Evolutionary conservation across 164 flowering plant species (phyloP).

Genomic region (Sedum album): DNA sequence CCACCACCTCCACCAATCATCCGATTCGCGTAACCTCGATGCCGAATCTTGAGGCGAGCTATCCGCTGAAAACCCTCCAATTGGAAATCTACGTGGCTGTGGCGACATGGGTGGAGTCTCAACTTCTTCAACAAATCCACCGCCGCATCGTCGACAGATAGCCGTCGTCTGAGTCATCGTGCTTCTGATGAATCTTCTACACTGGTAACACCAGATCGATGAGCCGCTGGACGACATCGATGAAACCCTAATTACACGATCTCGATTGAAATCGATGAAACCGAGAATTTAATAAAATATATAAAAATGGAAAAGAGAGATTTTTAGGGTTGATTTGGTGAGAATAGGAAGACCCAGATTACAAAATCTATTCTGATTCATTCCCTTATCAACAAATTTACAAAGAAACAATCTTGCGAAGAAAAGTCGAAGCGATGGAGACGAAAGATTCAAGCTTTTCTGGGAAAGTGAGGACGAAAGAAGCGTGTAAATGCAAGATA

Average conservation of each 20-base stretch:
- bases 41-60: slow-evolving; percentile 12
- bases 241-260: neutral
- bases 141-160: slow-evolving; percentile 9
- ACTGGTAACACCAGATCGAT: slow-evolving; percentile 12
- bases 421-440: neutral
- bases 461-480: too few species aligned
- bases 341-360: too few species aligned
- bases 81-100: slow-evolving; percentile 18
- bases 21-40: too few species aligned
- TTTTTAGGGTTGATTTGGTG: neutral
- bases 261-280: neutral
- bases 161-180: too few species aligned
- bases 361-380: too few species aligned
- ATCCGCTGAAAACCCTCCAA: slow-evolving; percentile 20
- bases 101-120: too few species aligned
- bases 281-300: neutral
- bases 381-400: too few species aligned
- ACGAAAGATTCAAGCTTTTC: too few species aligned
- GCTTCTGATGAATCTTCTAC: slow-evolving; percentile 10
- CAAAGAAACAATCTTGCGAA: neutral
- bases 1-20: slow-evolving; percentile 3
- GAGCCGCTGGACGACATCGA: slow-evolving; percentile 1
- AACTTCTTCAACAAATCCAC: slow-evolving; percentile 11
- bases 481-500: too few species aligned
- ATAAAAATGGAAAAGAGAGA: too few species aligned